Base-by-base conservation (phyloP, 805 yeast genomes). In the Cyberlindnera bimundalis region DNA sequence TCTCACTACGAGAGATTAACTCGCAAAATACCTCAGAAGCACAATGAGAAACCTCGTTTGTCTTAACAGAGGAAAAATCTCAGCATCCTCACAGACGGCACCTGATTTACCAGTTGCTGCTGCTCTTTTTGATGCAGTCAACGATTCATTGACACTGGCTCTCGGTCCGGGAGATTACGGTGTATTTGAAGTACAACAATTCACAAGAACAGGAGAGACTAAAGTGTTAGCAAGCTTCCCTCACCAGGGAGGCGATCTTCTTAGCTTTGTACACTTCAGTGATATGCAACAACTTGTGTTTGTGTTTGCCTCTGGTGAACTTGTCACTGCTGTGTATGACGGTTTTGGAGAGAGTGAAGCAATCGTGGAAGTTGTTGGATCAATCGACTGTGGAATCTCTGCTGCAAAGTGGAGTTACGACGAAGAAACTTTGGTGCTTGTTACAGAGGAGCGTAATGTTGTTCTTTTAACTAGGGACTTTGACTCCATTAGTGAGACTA, bases 331-430 rank as follows among this genome's bases (percentile, higher is more conserved):
- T 4, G 74, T 78, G 17, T 81, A 83, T 56, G 86, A 80, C 50
- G 55, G 70, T 1, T 48, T 37, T 11, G 56, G 56, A 7, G 59
- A 55, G 10, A 46, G 52, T 5, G 76, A 74, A 45, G 72, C 74
- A 12, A 47, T 60, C 2, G 70, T 81, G 16, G 89, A 83, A 51
- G 81, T 89, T 34, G 90, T 84, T 9, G 98, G 97, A 0, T 74
- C 87, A 16, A 79, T 91, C 20, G 96, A 89, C 54, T 74, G 72
- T 25, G 91, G 90, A 0, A 65, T 91, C 13, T 54, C 62, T 32
- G 79, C 86, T 14, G 90, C 96, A 0, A 53, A 64, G 16, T 93
- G 98, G 98, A 81, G 96, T 11, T 83, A 83, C 6, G 97, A 93
- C 59, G 96, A 90, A 54, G 98, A 93, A 60, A 76, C 89, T 0